Conservation (phyloP, 768 basidiomycete genomes). For the Sporobolomyces roseus region DNA sequence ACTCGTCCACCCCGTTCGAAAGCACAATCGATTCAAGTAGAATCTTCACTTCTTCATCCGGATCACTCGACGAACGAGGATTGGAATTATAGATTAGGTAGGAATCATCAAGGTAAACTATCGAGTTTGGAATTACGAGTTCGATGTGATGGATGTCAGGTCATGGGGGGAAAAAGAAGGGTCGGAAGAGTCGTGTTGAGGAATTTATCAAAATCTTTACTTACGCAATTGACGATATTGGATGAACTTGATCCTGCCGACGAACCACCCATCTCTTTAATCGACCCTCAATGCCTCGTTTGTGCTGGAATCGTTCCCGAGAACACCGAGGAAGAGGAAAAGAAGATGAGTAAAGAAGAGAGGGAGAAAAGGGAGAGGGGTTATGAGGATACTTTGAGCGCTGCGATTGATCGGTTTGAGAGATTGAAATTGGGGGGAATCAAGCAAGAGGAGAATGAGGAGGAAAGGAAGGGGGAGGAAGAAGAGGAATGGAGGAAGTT, state of each 20-base stretch:
- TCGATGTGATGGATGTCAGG: no score
- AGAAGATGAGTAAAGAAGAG: no score
- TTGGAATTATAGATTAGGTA: no score
- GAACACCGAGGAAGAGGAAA: neutral
- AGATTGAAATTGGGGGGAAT: neutral
- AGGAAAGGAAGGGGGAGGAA: neutral
- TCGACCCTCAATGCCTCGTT: neutral
- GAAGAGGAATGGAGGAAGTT: neutral
- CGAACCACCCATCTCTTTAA: neutral
- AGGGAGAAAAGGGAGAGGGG: neutral
- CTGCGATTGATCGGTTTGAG: constrained; percentile 17
- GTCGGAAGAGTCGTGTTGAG: constrained; percentile 4
- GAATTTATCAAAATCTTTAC: no score
- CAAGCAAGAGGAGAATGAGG: neutral
- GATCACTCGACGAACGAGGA: no score
- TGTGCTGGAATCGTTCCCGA: constrained; percentile 1
- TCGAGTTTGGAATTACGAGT: no score
- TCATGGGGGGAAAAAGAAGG: neutral
- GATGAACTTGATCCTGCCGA: neutral
- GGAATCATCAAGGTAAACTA: no score
- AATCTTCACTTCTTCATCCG: no score
- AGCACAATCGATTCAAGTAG: neutral
- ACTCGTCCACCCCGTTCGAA: neutral
- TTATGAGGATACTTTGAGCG: constrained; percentile 17
- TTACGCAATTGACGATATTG: neutral